Base-by-base conservation (phyloP, 139 green algal species). In the Zygnema circumcarinatum region DNA sequence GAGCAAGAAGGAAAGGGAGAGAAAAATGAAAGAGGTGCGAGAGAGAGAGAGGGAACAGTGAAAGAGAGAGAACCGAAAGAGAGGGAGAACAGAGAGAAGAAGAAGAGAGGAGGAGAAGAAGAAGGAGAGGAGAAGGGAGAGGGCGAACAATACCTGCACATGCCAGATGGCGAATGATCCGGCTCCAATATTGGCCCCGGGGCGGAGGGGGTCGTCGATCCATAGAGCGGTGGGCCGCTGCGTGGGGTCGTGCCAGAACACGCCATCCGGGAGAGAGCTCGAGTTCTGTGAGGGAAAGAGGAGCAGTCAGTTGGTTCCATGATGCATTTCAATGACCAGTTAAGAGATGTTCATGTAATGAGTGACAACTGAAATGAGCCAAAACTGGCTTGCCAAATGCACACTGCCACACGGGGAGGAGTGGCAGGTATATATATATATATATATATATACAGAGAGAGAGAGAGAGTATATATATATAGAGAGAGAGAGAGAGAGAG, bases 151-250 rank as follows among this genome's bases (percentile, higher is more conserved):
- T 7, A 89, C 84, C 74, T 89, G 84, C 1, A 89, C 84, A 67
- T 85, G 74, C 74, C 74, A 89, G 53, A 89, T 85, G 36, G 74
- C 74, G 52, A 89, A 89, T 20, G 84, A 89, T 38, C 84, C 84
- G 0, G 74, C 39, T 33, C 84, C 74, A 31, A 89, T 76, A 53
- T 89, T 89, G 1, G 74, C 40, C 0, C 84, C 84, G 1, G 74
- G 74, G 16, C 84, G 73, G n/a, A 89, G 84, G 25, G 84, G 84
- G 52, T 89, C 75, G 41, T 89, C 84, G 7, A 89, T 89, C 84
- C 74, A 85, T 21, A 89, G 74, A 67, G 84, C 74, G 31, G 41
- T 78, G 11, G 84, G 74, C 22, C n/a, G 73, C 84, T 40, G 38
- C 22, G 25, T 32, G 2, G 74, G 74, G 47, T 89, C 84, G 22